Evolutionary conservation across 805 yeast species (phyloP), one percentile per base, ranked within the genome.

Genomic region (Kluyveromyces nonfermentans): DNA sequence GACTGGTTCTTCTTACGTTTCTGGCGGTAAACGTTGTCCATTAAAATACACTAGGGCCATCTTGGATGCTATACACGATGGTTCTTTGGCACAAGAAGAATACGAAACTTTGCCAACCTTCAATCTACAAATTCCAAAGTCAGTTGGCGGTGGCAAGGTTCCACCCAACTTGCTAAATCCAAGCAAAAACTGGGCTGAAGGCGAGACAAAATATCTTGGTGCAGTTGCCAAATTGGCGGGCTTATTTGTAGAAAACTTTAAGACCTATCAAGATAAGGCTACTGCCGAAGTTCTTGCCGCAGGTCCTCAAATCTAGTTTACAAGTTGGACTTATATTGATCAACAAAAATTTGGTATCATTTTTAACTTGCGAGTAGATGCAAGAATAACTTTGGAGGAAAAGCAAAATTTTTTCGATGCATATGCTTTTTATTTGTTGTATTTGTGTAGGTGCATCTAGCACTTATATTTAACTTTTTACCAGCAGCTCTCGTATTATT

Each of bases 21-120:
- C 80, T 65, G 97, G 97, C 57, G 98, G 97, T 64, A 83, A 86
- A 74, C 83, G 98, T 73, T 90, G 97, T 72, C 90, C 97, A 47
- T 78, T 90, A 69, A 90, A 90, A 70, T 90, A 87, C 79, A 90
- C 98, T 49, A 84, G 98, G 73, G 95, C 96, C 46, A 89, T 90
- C 51, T 74, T 90, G 63, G 96, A 90, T 65, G 81, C 96, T 35
- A 88, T 90, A 59, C 97, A 90, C 71, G 77, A 87, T 53, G 98
- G 97, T 51, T 80, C 82, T 54, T 78, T 90, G 59, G 77, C 77
- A 50, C 71, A 86, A 56, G 89, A 73, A 51, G 85, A 82, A 60
- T 90, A 73, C 68, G 97, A 89, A 72, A 73, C 73, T 41, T 82
- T 85, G 70, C 95, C 88, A 53, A 79, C 82, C 37, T 90, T 90